phyloP scores from a whole-genome alignment of 2,329 filamentous ascomycete species.

The Xylaria multiplex region DNA sequence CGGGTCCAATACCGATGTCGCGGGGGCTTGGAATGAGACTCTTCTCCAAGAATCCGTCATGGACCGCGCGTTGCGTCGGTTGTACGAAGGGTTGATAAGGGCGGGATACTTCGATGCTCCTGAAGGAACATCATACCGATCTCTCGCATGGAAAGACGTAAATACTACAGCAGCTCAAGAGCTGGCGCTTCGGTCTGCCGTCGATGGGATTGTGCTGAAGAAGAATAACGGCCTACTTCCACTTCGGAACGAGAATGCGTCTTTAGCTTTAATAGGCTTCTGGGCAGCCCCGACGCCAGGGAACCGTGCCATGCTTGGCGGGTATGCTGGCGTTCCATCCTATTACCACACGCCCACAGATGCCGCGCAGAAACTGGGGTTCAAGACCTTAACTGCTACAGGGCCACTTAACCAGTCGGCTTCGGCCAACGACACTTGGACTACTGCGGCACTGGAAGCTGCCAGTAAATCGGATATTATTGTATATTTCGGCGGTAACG shows the following conservation, averaged over 20 bases:
- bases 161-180: conserved; percentile 42
- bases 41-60: conserved; percentile 45
- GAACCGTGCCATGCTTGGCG: conserved; percentile 43
- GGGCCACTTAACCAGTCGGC: conserved; percentile 29
- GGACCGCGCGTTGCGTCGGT: conserved; percentile 46
- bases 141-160: conserved; percentile 43
- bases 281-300: conserved; percentile 40
- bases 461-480: conserved; percentile 61
- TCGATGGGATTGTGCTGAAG: conserved; percentile 45
- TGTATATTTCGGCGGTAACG: conserved; percentile 66
- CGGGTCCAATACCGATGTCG: conserved; percentile 43
- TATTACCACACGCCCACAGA: conserved; percentile 31
- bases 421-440: conserved; percentile 49
- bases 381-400: conserved; percentile 19
- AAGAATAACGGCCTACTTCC: conserved; percentile 45
- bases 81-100: conserved; percentile 50
- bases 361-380: conserved; percentile 26
- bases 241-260: conserved; percentile 36
- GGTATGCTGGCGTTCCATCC: conserved; percentile 29
- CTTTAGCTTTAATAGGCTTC: conserved; percentile 44
- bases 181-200: conserved; percentile 43
- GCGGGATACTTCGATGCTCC: conserved; percentile 49
- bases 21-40: conserved; percentile 46
- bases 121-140: conserved; percentile 40
- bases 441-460: conserved; percentile 49